Conservation (phyloP, 148 eudicot species). For the Simmondsia chinensis region DNA sequence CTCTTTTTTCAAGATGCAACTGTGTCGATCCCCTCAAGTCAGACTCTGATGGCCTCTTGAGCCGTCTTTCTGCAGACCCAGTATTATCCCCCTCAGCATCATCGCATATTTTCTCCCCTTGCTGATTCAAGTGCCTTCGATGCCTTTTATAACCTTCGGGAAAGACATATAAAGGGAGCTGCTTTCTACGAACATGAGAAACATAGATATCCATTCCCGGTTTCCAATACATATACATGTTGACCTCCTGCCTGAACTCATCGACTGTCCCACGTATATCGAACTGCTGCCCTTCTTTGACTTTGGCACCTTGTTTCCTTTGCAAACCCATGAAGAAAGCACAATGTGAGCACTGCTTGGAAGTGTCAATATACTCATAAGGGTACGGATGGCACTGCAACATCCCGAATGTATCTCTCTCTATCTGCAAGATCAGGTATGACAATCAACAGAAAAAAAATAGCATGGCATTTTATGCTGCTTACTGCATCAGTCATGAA, state of each 20-base stretch:
- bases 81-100: slow-evolving; percentile 28
- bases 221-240: slow-evolving; percentile 35
- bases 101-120: slow-evolving; percentile 24
- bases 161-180: slow-evolving; percentile 39
- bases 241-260: slow-evolving; percentile 35
- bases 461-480: background rate
- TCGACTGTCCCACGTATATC: slow-evolving; percentile 40
- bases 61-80: slow-evolving; percentile 30
- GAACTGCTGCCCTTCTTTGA: slow-evolving; percentile 40
- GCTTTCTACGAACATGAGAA: slow-evolving; percentile 34
- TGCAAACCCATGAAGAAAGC: slow-evolving; percentile 48
- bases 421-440: slow-evolving; percentile 24
- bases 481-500: background rate
- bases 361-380: slow-evolving; percentile 21
- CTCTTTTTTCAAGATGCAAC: slow-evolving; percentile 32
- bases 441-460: background rate
- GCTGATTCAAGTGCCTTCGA: slow-evolving; percentile 32
- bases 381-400: slow-evolving; percentile 55
- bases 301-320: slow-evolving; percentile 32
- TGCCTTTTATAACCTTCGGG: slow-evolving; percentile 24
- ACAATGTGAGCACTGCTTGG: slow-evolving; percentile 27
- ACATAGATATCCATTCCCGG: slow-evolving; percentile 39
- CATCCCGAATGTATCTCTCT: slow-evolving; percentile 42
- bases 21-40: slow-evolving; percentile 23
- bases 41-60: slow-evolving; percentile 39